Conservation (phyloP, 192 early-diverging fungal genomes). For the Martensiomyces pterosporus region DNA sequence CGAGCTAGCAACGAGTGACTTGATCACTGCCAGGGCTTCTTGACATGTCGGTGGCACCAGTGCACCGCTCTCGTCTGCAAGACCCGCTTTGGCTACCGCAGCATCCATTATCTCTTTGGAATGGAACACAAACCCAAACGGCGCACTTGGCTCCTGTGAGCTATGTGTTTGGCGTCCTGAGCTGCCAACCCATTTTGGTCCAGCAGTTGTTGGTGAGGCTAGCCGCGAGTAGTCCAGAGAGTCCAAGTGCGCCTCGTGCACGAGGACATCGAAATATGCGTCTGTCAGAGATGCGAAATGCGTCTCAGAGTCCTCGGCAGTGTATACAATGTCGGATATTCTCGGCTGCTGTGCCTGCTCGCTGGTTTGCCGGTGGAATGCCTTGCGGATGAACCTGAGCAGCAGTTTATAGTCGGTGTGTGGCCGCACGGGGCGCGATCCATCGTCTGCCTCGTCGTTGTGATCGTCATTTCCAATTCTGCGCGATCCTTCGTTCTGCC, state of each 20-base stretch:
- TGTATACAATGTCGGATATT: neutral
- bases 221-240: conserved; percentile 6
- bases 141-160: too few relatives aligned
- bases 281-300: too few relatives aligned
- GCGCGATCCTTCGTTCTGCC: conserved; percentile 40
- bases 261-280: conserved; percentile 20
- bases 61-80: neutral
- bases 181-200: too few relatives aligned
- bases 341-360: neutral
- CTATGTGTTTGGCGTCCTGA: too few relatives aligned
- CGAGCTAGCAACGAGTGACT: conserved; percentile 7
- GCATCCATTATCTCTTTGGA: conserved; percentile 4
- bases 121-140: conserved; percentile 26
- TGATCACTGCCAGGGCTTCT: conserved; percentile 13
- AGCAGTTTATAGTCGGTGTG: conserved; percentile 31
- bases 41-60: conserved; percentile 7
- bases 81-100: conserved; percentile 1
- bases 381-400: conserved; percentile 24
- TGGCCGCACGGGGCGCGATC: conserved; percentile 26
- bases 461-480: conserved; percentile 11
- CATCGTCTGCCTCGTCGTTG: conserved; percentile 23
- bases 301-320: too few relatives aligned
- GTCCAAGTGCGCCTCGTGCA: conserved; percentile 1
- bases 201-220: too few relatives aligned
- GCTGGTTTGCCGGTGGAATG: conserved; percentile 11